Base-by-base conservation (phyloP, 2,329 filamentous ascomycete genomes). In the Stagonosporopsis vannaccii region DNA sequence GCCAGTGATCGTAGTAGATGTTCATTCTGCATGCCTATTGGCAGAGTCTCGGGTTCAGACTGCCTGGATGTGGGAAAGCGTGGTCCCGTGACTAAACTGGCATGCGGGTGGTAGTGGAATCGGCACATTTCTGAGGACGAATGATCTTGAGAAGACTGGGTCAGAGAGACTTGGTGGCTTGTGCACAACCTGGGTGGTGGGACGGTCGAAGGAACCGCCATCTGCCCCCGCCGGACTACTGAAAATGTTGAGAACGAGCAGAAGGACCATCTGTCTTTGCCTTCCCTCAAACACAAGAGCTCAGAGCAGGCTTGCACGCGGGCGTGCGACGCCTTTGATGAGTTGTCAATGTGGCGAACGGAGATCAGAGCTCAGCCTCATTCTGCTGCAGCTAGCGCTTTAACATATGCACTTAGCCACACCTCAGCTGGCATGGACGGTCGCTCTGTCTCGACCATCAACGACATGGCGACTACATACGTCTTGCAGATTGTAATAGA, bases 351-450 rank as follows among this genome's bases (percentile, higher is more conserved):
- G 68, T 70, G 69, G 70, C 70, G 66, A 71, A 57, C 28, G 60
- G 41, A 42, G 66, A 69, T 67, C 63, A 41, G 43, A 39, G 55
- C 72, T 65, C 71, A 75, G 73, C 73, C 72, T 73, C 73, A 69
- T 25, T 64, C 47, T 40, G 17, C 45, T 63, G 63, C 58, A 63
- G 55, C 63, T 68, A 67, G 56, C 22, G 59, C 42, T 59, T 43
- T 48, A 62, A 40, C 33, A 45, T 36, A 49, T 59, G 65, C 66
- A 68, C 70, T 51, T 66, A 72, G 70, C 68, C 69, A 72, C 69
- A 65, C 59, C 63, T 61, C 60, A 72, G 68, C 70, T 69, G 55
- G 53, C 48, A 57, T 51, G 56, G 56, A 67, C 70, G 69, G 70
- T 41, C 63, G 42, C 58, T 58, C 70, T 69, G 70, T 58, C 58